These are phyloP conservation scores for Musa schizocarpa DNA, from an alignment of 176 grass and related monocot genomes.

Conservation along the genomic window DNA sequence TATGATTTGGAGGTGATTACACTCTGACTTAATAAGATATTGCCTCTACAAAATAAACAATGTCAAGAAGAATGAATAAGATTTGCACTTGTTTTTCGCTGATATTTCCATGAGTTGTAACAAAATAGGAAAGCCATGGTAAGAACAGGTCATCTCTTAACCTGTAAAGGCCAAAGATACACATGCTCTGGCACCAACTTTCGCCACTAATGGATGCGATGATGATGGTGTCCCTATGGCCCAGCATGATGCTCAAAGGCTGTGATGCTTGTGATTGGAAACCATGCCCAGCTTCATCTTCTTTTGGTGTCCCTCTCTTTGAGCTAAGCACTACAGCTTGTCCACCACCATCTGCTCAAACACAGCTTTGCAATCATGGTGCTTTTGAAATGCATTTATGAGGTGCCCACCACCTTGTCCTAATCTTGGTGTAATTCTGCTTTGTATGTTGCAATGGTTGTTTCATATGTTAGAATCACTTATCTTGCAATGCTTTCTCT, in stretches of 20 bases:
- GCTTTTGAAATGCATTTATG: slow-evolving; percentile 28
- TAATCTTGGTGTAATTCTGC: not conserved
- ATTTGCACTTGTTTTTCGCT: too few species aligned
- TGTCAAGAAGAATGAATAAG: too few species aligned
- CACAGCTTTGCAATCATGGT: slow-evolving; percentile 13
- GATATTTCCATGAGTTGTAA: too few species aligned
- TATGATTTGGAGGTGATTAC: too few species aligned
- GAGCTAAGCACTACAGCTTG: slow-evolving; percentile 40
- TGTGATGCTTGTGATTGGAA: slow-evolving; percentile 43
- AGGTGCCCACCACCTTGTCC: slow-evolving; percentile 38
- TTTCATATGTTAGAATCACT: slow-evolving; percentile 2
- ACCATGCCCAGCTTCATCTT: not conserved
- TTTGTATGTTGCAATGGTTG: not conserved
- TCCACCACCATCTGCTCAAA: slow-evolving; percentile 20
- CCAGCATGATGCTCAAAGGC: slow-evolving; percentile 19
- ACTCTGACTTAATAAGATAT: too few species aligned
- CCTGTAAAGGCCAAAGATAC: not conserved
- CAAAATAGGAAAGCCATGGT: too few species aligned
- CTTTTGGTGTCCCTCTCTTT: slow-evolving; percentile 29
- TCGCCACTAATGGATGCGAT: not conserved
- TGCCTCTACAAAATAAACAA: too few species aligned
- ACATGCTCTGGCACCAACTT: not conserved
- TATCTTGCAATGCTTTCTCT: not conserved
- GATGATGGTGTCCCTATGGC: not conserved
- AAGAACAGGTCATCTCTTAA: too few species aligned